Evolutionary conservation across 176 grass and related monocot species (phyloP), one percentile per base, ranked within the genome.

Genomic region (Zoysia japonica): DNA sequence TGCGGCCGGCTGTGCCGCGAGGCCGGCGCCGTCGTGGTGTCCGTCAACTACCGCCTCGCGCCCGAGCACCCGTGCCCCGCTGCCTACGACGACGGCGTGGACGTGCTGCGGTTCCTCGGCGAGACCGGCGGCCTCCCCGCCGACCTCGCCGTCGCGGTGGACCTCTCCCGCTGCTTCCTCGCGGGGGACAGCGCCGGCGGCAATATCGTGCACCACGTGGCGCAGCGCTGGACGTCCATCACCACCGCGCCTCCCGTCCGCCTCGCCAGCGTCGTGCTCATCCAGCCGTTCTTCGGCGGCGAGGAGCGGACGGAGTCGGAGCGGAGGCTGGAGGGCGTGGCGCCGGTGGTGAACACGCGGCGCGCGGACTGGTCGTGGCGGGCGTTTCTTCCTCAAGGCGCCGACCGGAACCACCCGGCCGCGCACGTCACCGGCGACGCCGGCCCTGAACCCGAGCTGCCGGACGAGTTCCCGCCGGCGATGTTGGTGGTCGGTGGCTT

Each of bases 101-200:
- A 76, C 12, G 87, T 82, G 49, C 88, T 97, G 47, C 78, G 77
- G 6, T 75, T 69, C 78, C 56, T 97, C 64, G 72, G 51, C 56
- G 55, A 41, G 50, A 37, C 28, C 40, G 56, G 57, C 1, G 67
- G 74, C 40, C 48, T 83, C 68, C 41, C 40, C 7, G 65, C 40
- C 0, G 72, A 15, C 1, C 53, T 65, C 57, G 69, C 45, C 68
- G 78, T 20, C 70, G 38, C 39, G 15, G 67, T 80, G 36, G 85
- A 89, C 80, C 85, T 93, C 52, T 78, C 83, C 62, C 60, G 35
- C 43, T 76, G 79, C 79, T 93, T 93, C 80, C 78, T 97, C 47
- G 83, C 67, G 2, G 91, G 91, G 1, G 94, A 97, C 74, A 91
- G 88, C 67, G 89, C 94, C 9, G 94, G 94, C 28, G 94, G 88